Conservation (phyloP, 176 grass and related monocot genomes). For the Triticum monococcum region DNA sequence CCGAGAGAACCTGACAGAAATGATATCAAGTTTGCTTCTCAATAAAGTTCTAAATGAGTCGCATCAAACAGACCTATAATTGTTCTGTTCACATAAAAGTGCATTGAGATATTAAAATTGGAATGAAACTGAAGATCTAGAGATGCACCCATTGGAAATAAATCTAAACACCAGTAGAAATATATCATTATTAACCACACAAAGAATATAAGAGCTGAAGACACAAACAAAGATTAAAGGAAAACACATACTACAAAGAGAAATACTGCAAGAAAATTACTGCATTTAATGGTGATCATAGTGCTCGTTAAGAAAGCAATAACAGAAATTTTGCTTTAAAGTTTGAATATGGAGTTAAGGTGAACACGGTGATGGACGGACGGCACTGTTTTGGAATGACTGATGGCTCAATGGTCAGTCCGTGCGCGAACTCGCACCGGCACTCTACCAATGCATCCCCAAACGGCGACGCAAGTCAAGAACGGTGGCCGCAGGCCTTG, state of each 20-base stretch:
- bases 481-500: too few species aligned
- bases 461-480: too few species aligned
- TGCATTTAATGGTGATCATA: not conserved
- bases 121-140: not conserved
- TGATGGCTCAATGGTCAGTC: too few species aligned
- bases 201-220: not conserved
- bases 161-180: not conserved
- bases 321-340: not conserved
- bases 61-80: not conserved
- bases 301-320: slow-evolving; percentile 11
- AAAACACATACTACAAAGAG: not conserved
- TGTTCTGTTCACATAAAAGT: not conserved
- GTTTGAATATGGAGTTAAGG: not conserved
- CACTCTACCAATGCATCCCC: too few species aligned
- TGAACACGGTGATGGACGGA: too few species aligned
- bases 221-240: not conserved
- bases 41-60: not conserved
- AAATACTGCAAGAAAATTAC: not conserved
- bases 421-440: too few species aligned
- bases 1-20: slow-evolving; percentile 68
- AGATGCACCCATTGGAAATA: not conserved
- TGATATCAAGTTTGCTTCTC: not conserved
- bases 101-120: not conserved
- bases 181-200: not conserved
- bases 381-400: too few species aligned